A percentile compares a stretch with the other conserved stretches of the same genome.
phyloP scores from a whole-genome alignment of 176 grass and related monocot species.

The Coix lacrymajobi region DNA sequence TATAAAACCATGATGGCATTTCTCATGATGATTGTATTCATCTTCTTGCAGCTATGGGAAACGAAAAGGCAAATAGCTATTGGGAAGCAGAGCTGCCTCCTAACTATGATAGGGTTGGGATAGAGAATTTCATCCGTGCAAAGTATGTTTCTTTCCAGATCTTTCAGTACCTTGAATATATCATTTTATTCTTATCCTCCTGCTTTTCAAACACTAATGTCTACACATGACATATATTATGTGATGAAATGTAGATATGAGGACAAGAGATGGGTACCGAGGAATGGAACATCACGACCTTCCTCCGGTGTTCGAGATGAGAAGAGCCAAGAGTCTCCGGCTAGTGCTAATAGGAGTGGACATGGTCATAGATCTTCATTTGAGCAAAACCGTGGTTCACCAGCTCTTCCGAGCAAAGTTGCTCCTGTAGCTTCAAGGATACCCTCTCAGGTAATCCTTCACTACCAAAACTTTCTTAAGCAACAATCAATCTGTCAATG shows the following conservation, averaged over 20 bases:
- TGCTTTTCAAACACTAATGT: not conserved
- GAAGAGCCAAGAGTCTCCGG: conserved; percentile 33
- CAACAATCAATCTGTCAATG: not conserved
- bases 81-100: conserved; percentile 98
- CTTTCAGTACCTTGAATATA: conserved; percentile 26
- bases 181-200: not conserved
- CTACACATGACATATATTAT: not conserved
- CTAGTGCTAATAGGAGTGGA: conserved; percentile 39
- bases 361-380: conserved; percentile 56
- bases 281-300: conserved; percentile 53
- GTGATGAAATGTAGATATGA: conserved; percentile 70
- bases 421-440: conserved; percentile 54
- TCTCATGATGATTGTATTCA: conserved; percentile 8
- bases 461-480: not conserved
- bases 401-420: conserved; percentile 36
- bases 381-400: conserved; percentile 48
- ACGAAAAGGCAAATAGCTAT: conserved; percentile 87
- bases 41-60: conserved; percentile 85
- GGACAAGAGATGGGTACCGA: conserved; percentile 94
- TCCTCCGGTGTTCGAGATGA: conserved; percentile 50
- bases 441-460: conserved; percentile 44
- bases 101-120: conserved; percentile 92
- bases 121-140: conserved; percentile 95
- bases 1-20: conserved; percentile 13
- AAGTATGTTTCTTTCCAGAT: conserved; percentile 54